Base-by-base conservation (phyloP, 2,329 filamentous ascomycete species). In the Penicillium carneum region DNA sequence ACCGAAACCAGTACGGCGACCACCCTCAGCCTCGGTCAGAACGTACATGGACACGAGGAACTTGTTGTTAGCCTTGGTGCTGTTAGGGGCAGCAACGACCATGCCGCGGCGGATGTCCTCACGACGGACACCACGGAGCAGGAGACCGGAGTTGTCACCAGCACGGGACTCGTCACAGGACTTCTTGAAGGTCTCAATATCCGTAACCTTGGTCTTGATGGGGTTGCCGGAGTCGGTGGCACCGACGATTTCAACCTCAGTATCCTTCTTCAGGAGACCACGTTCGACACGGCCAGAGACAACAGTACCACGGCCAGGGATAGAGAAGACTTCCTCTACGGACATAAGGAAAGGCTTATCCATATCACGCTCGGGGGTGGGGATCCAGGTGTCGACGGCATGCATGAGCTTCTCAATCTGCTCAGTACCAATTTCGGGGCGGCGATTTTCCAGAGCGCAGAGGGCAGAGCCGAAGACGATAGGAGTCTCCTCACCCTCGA, bases 131-230 rank as follows among this genome's bases (percentile, higher is more conserved):
- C 95, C 94, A 83, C 95, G 92, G 80, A 99, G 90, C 57, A 99
- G 88, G 39, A 99, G 90, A 76, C 95, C 95, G 29, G 95, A 97
- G 88, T 98, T 99, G 83, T 99, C 95, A 80, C 95, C 95, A 64
- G 95, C 95, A 73, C 91, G 88, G 62, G 94, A 96, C 83, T 97
- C 92, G 61, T 97, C 93, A 81, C 95, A 98, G 51, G 93, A 96
- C 88, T 99, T 99, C 87, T 98, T 97, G 87, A 99, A 99, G 69
- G 94, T 99, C 86, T 99, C 95, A 71, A 99, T 98, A 77, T 99
- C 96, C 75, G 95, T 99, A 69, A 99, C 94, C 86, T 97, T 98
- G 81, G 95, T 98, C 88, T 96, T 97, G 85, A 98, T 91, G 69
- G 92, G 83, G 47, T 49, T 49, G 20, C 57, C 57, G 9, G 88